phyloP scores from a whole-genome alignment of 495 filamentous ascomycete species.

The Cudoniella acicularis region DNA sequence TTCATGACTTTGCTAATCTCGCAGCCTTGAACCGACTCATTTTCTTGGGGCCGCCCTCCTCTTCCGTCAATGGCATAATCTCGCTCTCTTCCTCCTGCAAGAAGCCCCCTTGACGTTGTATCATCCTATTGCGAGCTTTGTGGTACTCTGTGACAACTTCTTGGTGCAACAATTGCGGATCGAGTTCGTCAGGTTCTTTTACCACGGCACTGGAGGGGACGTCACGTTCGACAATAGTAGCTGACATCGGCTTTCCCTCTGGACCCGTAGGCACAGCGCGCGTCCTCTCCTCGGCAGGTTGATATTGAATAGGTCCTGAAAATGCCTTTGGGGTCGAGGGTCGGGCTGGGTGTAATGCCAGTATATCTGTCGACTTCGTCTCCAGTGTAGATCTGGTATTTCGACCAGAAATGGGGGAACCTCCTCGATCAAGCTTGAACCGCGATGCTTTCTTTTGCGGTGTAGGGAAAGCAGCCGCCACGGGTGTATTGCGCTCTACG shows the following conservation, averaged over 20 bases:
- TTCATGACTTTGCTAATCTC: conserved; percentile 45
- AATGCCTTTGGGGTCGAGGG: conserved; percentile 43
- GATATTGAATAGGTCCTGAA: conserved; percentile 40
- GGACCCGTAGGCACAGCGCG: conserved; percentile 45
- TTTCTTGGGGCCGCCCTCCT: conserved; percentile 64
- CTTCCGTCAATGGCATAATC: conserved; percentile 59
- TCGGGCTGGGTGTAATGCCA: conserved; percentile 40
- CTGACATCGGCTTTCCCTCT: conserved; percentile 53
- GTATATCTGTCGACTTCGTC: neutral
- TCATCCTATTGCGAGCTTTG: conserved; percentile 71
- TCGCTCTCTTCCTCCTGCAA: conserved; percentile 55
- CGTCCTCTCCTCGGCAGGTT: conserved; percentile 14
- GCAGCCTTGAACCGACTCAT: conserved; percentile 90
- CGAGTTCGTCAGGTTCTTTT: conserved; percentile 66
- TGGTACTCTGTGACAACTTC: conserved; percentile 81
- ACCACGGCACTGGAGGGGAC: conserved; percentile 23
- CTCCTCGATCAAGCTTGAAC: conserved; percentile 38
- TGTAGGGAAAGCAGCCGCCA: conserved; percentile 16
- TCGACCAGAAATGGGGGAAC: neutral
- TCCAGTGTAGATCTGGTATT: neutral
- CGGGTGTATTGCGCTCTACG: conserved; percentile 36
- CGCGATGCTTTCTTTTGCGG: conserved; percentile 40
- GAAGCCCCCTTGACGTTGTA: conserved; percentile 76
- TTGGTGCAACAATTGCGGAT: conserved; percentile 66
- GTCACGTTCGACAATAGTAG: conserved; percentile 60